Base-by-base conservation (phyloP, 2,329 filamentous ascomycete species). In the Epichloe sibirici region DNA sequence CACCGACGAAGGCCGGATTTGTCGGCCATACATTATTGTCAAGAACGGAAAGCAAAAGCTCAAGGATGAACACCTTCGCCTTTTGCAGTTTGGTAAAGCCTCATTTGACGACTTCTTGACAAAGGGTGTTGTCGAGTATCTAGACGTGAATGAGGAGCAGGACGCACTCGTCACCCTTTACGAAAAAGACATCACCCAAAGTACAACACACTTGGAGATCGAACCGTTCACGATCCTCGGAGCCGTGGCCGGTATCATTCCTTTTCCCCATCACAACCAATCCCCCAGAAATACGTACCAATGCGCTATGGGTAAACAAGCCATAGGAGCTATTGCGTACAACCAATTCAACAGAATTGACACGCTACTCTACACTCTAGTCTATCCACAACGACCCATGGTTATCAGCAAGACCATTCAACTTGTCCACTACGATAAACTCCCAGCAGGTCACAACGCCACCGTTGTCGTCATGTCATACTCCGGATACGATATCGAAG, bases 271-370 rank as follows among this genome's bases (percentile, higher is more conserved):
- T 67, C 93, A 98, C 74, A 98, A 98, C 69, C 93, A 98, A 68
- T 98, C 94, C 15, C 93, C 93, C 9, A 81, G 93, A 77, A 98
- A 98, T 66, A 98, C 93, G 0, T 98, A 98, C 65, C 91, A 97
- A 76, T 96, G 91, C 72, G 93, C 93, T 71, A 98, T 98, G 93
- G 93, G 93, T 79, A 98, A 98, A 73, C 93, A 98, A 86, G 93
- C 93, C 40, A 97, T 98, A 66, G 93, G 93, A 37, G 90, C 91
- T 37, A 97, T 98, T 65, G 93, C 91, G 15, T 95, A 95, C 65
- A 98, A 98, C 65, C 93, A 98, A 68, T 95, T 96, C 71, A 88
- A 91, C 62, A 85, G 93, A 53, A 96, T 98, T 66, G 93, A 98
- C 64, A 97, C 91, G 0, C 76, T 98, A 15, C 80, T 98, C 6